Evolutionary conservation across 2,329 filamentous ascomycete genomes (phyloP).

Genomic region (Alternaria arbusti): DNA sequence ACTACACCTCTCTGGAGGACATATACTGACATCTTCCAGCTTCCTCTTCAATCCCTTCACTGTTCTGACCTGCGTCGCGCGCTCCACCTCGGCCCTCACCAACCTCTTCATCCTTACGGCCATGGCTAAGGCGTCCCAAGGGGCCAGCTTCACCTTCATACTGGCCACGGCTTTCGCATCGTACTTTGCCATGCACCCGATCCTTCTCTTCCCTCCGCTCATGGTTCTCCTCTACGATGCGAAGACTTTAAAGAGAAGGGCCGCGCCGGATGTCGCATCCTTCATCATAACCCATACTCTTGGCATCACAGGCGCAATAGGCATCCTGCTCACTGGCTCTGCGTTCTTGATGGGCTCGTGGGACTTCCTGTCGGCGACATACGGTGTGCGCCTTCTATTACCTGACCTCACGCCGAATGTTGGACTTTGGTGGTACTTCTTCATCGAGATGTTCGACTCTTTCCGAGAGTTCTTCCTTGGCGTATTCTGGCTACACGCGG

Average conservation of each 20-base stretch:
- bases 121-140: constrained; percentile 78
- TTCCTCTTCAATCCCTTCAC: constrained; percentile 97
- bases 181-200: constrained; percentile 90
- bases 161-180: constrained; percentile 85
- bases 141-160: constrained; percentile 75
- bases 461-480: constrained; percentile 97
- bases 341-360: constrained; percentile 78
- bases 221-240: constrained; percentile 73
- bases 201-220: constrained; percentile 83
- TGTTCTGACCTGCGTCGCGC: constrained; percentile 85
- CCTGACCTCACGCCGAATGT: constrained; percentile 94
- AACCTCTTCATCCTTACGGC: constrained; percentile 87
- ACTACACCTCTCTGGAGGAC: too few species aligned
- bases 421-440: constrained; percentile 99
- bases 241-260: constrained; percentile 34
- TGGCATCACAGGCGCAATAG: constrained; percentile 57
- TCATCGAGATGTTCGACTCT: constrained; percentile 99
- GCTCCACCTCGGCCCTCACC: constrained; percentile 87
- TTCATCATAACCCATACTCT: constrained; percentile 65
- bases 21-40: constrained; percentile 54
- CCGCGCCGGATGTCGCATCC: constrained; percentile 36
- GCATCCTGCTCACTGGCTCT: constrained; percentile 71
- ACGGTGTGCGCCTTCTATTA: constrained; percentile 88
- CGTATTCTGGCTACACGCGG: constrained; percentile 96
- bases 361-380: constrained; percentile 88